Conservation (phyloP, 1,284 basidiomycete genomes). For the Trametes pubescens region DNA sequence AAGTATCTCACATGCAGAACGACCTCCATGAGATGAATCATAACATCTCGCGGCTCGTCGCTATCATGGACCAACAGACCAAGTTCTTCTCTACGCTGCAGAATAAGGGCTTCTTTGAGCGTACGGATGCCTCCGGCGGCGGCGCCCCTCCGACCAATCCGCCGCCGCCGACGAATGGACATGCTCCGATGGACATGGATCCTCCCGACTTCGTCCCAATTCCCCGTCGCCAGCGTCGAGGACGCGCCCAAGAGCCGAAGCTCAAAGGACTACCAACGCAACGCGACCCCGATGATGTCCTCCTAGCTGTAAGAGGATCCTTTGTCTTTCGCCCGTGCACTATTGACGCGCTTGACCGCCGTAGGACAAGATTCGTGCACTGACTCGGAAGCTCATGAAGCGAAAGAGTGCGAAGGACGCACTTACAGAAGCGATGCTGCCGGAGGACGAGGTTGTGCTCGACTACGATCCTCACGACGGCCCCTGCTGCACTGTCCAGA, state of each 20-base stretch:
- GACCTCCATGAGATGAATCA: conserved; percentile 8
- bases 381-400: conserved; percentile 4
- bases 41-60: conserved; percentile 4
- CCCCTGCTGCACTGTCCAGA: neutral
- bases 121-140: neutral
- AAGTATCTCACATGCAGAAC: conserved; percentile 5
- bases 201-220: neutral
- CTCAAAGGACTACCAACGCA: neutral
- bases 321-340: neutral
- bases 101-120: neutral
- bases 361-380: neutral
- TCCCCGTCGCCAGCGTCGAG: neutral
- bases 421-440: neutral
- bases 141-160: neutral
- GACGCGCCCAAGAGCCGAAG: neutral
- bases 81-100: conserved; percentile 12
- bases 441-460: neutral
- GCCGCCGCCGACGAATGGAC: neutral
- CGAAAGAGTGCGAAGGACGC: neutral
- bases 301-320: neutral
- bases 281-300: neutral
- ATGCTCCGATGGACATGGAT: neutral
- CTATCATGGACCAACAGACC: conserved; percentile 3
- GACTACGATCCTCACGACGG: conserved; percentile 6
- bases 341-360: neutral